Base-by-base conservation (phyloP, 169 alveolate species). In the Plasmodium gonderi region DNA sequence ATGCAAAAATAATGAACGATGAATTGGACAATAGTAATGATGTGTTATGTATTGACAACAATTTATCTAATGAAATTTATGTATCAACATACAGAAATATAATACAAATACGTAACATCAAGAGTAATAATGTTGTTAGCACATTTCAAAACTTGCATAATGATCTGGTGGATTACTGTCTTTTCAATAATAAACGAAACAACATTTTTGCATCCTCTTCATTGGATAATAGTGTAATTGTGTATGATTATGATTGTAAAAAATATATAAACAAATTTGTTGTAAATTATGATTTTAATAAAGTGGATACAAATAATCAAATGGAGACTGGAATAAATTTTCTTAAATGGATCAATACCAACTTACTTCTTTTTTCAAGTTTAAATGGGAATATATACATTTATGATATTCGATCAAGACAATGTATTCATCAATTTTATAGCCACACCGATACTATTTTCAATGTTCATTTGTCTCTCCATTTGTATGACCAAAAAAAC, bases 361-460 rank as follows among this genome's bases (percentile, higher is more conserved):
- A 87, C 20, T 33, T 87, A 67, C 79, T 87, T 14, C 79, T 87
- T 36, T 87, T 87, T 74, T 75, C 93, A n/a, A 87, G 93, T 12
- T 67, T 87, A 23, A 87, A 87, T 75, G 93, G 93, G 2, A 87
- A 87, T 33, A 87, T 87, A 8, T 87, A 87, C 47, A 74, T 87
- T 7, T 87, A 87, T 45, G 93, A 87, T 33, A 87, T 87, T 31
- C 78, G 93, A 26, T 54, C 51, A 6, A 87, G 87, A 44, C 44
- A 87, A 78, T 87, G 93, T 65, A 31, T 87, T 20, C 93, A 87
- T 26, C 93, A 87, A 26, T 87, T 87, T 45, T 87, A 87, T 78
- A 54, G 74, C 47, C 93, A 87, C 38, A 74, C 89, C 3, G 87
- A 87, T 20, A 87, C 93, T 12, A 87, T 87, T 3, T 87, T 87